phyloP scores from a whole-genome alignment of 805 yeast species.

The Lipomyces yamanashiensis region DNA sequence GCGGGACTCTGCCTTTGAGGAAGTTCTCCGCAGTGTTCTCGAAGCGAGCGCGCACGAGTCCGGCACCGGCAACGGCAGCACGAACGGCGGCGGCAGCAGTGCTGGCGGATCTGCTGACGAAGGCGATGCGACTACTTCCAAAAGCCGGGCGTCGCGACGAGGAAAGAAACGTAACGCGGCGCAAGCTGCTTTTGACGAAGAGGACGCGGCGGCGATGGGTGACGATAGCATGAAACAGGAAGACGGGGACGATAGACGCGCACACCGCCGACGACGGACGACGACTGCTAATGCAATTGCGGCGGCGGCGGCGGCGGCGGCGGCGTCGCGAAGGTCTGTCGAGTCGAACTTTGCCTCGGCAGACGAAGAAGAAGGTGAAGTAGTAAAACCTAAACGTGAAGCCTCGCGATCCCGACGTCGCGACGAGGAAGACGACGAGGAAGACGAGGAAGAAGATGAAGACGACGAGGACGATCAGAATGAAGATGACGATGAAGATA shows the following conservation, averaged over 20 bases:
- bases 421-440: conserved; percentile 4
- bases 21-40: conserved; percentile 48
- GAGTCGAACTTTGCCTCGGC: conserved; percentile 1
- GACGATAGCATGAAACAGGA: not conserved
- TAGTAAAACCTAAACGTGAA: not conserved
- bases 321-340: not conserved
- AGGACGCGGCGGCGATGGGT: not conserved
- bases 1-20: conserved; percentile 46
- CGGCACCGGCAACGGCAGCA: not conserved
- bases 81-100: not conserved
- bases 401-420: not conserved
- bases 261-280: conserved; percentile 1
- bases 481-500: conserved; percentile 37
- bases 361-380: not conserved
- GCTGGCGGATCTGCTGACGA: conserved; percentile 3
- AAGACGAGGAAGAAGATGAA: not conserved
- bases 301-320: not conserved
- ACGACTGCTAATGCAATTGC: conserved; percentile 1
- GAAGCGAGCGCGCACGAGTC: conserved; percentile 48
- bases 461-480: conserved; percentile 33
- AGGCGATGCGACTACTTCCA: not conserved
- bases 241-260: conserved; percentile 8
- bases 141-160: conserved; percentile 13
- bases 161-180: conserved; percentile 34
- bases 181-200: conserved; percentile 31